A percentile compares a stretch with the other conserved stretches of the same genome.
Conservation (phyloP, 208 protist genomes). For the Leishmania major region DNA sequence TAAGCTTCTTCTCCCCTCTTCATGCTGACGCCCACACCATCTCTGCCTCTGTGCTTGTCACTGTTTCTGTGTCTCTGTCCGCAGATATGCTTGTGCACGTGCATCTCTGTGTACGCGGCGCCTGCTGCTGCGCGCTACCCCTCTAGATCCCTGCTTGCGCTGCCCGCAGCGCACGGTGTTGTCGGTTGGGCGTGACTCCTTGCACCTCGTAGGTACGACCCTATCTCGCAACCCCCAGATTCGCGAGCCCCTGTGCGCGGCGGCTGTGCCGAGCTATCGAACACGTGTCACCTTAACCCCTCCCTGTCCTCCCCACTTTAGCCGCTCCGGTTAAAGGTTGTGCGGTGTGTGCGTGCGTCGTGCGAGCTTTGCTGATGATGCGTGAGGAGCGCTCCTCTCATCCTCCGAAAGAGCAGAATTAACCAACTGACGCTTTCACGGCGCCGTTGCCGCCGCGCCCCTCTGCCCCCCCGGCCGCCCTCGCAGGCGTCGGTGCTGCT, state of each 20-base stretch:
- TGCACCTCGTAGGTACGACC: slow-evolving; percentile 19
- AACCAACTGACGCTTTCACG: slow-evolving; percentile 35
- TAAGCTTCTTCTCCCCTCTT: too few relatives aligned
- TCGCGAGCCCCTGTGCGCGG: neutral
- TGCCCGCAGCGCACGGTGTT: slow-evolving; percentile 29
- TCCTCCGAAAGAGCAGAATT: slow-evolving; percentile 49
- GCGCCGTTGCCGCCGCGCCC: neutral
- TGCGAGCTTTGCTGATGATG: slow-evolving; percentile 35
- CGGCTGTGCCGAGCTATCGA: neutral
- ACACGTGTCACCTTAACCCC: too few relatives aligned
- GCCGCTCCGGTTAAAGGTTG: too few relatives aligned
- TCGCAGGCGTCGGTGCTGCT: slow-evolving; percentile 8
- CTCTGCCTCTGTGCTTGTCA: too few relatives aligned
- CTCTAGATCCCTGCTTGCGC: neutral
- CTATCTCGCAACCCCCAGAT: slow-evolving; percentile 59
- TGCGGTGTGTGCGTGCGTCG: neutral
- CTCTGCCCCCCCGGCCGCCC: neutral
- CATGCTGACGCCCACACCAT: too few relatives aligned
- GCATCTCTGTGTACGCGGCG: neutral
- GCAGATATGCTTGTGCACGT: neutral
- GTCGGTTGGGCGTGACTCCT: slow-evolving; percentile 45
- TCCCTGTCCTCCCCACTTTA: neutral
- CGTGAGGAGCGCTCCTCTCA: slow-evolving; percentile 46
- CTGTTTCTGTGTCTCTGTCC: neutral
- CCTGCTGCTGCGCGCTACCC: neutral